phyloP scores from a whole-genome alignment of 768 basidiomycete species.

The Crepidotus variabilis region DNA sequence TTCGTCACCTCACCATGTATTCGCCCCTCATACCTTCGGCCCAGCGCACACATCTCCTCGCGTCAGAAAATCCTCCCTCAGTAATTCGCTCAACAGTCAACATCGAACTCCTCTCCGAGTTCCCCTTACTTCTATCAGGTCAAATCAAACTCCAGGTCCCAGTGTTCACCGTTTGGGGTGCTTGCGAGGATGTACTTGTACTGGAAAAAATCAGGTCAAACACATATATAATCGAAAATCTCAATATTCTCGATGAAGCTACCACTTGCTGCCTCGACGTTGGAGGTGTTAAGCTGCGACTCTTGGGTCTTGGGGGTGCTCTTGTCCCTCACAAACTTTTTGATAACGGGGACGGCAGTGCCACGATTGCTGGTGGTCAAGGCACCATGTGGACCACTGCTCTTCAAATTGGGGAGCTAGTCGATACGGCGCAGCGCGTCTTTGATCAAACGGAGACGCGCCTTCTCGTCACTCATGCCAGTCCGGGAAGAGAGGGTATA shows the following conservation, averaged over 20 bases:
- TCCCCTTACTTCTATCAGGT: constrained; percentile 86
- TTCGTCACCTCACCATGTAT: constrained; percentile 94
- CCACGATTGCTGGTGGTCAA: constrained; percentile 97
- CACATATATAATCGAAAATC: constrained; percentile 81
- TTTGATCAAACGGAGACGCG: constrained; percentile 93
- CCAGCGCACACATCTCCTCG: constrained; percentile 75
- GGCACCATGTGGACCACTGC: constrained; percentile 99
- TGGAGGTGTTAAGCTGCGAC: constrained; percentile 88
- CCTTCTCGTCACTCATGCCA: constrained; percentile 87
- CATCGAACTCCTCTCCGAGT: constrained; percentile 86
- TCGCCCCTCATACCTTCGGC: constrained; percentile 87
- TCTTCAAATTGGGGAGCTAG: constrained; percentile 95
- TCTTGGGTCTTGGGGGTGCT: constrained; percentile 95
- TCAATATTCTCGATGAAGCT: constrained; percentile 91
- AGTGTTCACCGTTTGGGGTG: constrained; percentile 95
- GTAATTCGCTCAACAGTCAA: constrained; percentile 70
- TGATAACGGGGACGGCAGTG: constrained; percentile 88
- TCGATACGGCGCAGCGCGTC: constrained; percentile 94
- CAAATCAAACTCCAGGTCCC: constrained; percentile 90
- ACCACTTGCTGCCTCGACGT: constrained; percentile 90
- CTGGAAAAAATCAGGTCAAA: constrained; percentile 90
- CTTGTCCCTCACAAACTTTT: constrained; percentile 94
- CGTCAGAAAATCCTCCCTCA: constrained; percentile 63
- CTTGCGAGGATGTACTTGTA: constrained; percentile 92
- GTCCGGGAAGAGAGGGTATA: constrained; percentile 90